Evolutionary conservation across 1,284 basidiomycete genomes (phyloP), one percentile per base, ranked within the genome.

Genomic region (Neonothopanus nambi): DNA sequence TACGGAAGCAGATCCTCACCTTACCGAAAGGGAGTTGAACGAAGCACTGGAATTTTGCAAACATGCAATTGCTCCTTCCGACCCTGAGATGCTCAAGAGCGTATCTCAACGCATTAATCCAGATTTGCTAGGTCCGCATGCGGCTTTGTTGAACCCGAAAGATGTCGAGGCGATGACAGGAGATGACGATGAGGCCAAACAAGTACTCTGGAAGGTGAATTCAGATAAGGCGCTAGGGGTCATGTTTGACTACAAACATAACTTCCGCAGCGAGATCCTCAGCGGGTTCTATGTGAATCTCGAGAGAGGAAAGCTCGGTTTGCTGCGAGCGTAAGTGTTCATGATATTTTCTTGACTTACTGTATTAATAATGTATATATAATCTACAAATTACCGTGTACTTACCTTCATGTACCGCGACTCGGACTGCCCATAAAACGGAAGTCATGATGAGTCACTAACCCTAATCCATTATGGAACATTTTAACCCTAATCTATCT

Each of bases 31-130:
- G 9, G 57, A 56, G 28, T 39, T 64, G 11, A 57, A 60, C 35
- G 47, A 58, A 40, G 60, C 63, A 1, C 57, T 64, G 51, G 63
- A 64, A 45, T 64, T 64, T 42, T 64, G 63, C 49, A 54, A 58
- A 48, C 56, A 62, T 43, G 61, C 59, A 4, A 52, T 64, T 8
- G 59, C 55, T 1, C 56, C 55, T 38, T 58, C 58, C 2, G 52
- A 55, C 17, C 59, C 61, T 15, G 61, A 62, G 35, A 57, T 61
- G 54, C 52, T 58, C 13, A 55, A 48, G 12, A 47, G 41, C 1
- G 61, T 62, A 9, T 48, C 61, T 7, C 18, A 56, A 24, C 57
- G 59, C 13, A 30, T 63, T 26, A 55, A 60, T 15, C 48, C 54
- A 2, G 21, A 48, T 4, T 52, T 63, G 11, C 43, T 61, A 4